phyloP scores from a whole-genome alignment of 2,329 filamentous ascomycete species.

The Pseudogymnoascus destructans region DNA sequence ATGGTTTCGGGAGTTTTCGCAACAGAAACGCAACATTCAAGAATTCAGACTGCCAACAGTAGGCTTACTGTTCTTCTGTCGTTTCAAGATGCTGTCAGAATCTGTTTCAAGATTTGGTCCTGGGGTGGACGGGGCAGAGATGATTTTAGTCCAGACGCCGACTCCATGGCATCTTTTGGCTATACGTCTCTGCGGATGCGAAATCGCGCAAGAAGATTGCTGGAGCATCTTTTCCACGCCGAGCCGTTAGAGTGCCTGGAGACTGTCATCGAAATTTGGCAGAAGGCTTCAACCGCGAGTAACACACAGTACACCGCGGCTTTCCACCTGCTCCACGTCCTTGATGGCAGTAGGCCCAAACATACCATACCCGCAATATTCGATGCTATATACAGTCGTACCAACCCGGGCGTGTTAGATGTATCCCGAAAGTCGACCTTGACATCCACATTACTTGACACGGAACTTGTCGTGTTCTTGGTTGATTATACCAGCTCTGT shows the following conservation, averaged over 20 bases:
- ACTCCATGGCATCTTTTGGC: constrained; percentile 67
- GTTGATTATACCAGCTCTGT: constrained; percentile 81
- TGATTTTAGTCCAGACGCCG: constrained; percentile 44
- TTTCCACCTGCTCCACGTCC: constrained; percentile 75
- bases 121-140: constrained; percentile 64
- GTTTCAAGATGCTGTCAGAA: constrained; percentile 87
- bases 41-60: constrained; percentile 81
- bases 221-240: constrained; percentile 86
- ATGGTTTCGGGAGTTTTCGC: constrained; percentile 89
- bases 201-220: constrained; percentile 71
- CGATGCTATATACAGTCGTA: constrained; percentile 90
- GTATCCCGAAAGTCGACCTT: constrained; percentile 72
- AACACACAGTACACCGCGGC: constrained; percentile 47
- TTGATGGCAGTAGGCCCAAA: constrained; percentile 82
- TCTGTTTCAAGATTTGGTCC: constrained; percentile 89
- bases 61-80: constrained; percentile 87
- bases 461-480: constrained; percentile 75
- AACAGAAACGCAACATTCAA: constrained; percentile 60
- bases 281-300: constrained; percentile 33
- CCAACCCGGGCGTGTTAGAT: constrained; percentile 70
- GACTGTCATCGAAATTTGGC: constrained; percentile 79
- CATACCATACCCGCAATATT: constrained; percentile 89
- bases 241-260: constrained; percentile 91
- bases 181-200: constrained; percentile 87
- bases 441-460: constrained; percentile 71